Evolutionary conservation across 768 basidiomycete genomes (phyloP).

Genomic region (Suillus spraguei): DNA sequence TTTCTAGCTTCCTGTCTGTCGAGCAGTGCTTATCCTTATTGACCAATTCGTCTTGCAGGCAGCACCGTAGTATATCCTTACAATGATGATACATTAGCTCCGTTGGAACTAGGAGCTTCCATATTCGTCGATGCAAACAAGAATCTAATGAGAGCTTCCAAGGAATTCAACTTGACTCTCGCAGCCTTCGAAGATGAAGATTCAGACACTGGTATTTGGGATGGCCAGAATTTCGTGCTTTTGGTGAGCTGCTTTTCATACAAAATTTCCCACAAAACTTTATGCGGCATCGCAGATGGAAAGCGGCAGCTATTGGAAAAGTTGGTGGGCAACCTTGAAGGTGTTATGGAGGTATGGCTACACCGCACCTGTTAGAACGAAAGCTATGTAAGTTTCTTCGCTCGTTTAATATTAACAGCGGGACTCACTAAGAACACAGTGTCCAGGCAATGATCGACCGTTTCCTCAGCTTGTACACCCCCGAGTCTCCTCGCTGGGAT

Average conservation of each 20-base stretch:
- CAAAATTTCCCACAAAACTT: neutral
- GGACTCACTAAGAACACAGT: conserved; percentile 33
- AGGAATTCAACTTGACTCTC: conserved; percentile 76
- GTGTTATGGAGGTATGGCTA: conserved; percentile 80
- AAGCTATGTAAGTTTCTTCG: conserved; percentile 47
- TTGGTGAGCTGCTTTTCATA: conserved; percentile 44
- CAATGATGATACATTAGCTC: conserved; percentile 52
- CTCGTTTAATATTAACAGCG: neutral
- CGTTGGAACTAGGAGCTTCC: conserved; percentile 85
- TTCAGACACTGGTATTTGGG: conserved; percentile 69
- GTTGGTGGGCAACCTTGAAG: conserved; percentile 76
- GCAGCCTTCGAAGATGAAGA: conserved; percentile 51
- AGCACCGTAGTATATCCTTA: conserved; percentile 80
- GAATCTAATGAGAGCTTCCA: conserved; percentile 70
- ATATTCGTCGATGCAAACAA: conserved; percentile 82
- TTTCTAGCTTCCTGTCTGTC: conserved; percentile 21
- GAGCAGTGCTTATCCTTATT: conserved; percentile 9
- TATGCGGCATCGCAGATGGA: conserved; percentile 38
- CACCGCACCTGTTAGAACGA: conserved; percentile 56
- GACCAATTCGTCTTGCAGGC: conserved; percentile 44
- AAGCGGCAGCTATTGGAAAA: conserved; percentile 36
- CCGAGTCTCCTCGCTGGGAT: conserved; percentile 60
- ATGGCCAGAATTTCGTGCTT: conserved; percentile 72
- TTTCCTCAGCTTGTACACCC: conserved; percentile 58
- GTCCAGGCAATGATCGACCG: conserved; percentile 55